Evolutionary conservation across 768 basidiomycete genomes (phyloP).

Genomic region (Pisolithus marmoratus): DNA sequence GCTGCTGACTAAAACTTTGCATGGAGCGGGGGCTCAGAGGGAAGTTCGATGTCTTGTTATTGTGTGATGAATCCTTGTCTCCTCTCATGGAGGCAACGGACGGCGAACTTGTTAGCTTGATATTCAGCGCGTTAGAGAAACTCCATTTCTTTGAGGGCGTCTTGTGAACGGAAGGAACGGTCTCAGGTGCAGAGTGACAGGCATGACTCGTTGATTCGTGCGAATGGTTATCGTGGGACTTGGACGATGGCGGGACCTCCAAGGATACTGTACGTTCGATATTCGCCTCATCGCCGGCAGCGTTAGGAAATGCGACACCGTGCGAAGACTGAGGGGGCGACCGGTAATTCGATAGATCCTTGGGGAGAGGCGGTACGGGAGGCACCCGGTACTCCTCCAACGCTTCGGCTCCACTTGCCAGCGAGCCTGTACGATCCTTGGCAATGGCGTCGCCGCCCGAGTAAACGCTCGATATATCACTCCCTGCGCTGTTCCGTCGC

Average conservation of each 20-base stretch:
- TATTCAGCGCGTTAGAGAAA: slow-evolving; percentile 79
- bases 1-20: slow-evolving; percentile 54
- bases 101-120: slow-evolving; percentile 64
- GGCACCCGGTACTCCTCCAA: slow-evolving; percentile 70
- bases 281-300: slow-evolving; percentile 40
- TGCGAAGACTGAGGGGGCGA: slow-evolving; percentile 62
- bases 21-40: slow-evolving; percentile 64
- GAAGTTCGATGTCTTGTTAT: slow-evolving; percentile 45
- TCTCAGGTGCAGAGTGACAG: slow-evolving; percentile 37
- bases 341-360: slow-evolving; percentile 76
- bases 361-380: slow-evolving; percentile 89
- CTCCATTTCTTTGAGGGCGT: slow-evolving; percentile 97
- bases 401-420: slow-evolving; percentile 53
- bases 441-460: slow-evolving; percentile 57
- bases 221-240: slow-evolving; percentile 28
- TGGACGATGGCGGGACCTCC: slow-evolving; percentile 40
- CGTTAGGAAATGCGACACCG: slow-evolving; percentile 44
- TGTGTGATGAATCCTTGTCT: slow-evolving; percentile 35
- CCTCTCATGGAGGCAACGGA: slow-evolving; percentile 46
- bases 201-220: slow-evolving; percentile 34
- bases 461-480: slow-evolving; percentile 74
- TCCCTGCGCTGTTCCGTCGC: slow-evolving; percentile 78
- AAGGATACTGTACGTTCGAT: slow-evolving; percentile 44
- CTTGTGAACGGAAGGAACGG: slow-evolving; percentile 48
- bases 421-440: slow-evolving; percentile 63